Conservation (phyloP, 2,329 filamentous ascomycete species). For the Pseudonectria foliicola region DNA sequence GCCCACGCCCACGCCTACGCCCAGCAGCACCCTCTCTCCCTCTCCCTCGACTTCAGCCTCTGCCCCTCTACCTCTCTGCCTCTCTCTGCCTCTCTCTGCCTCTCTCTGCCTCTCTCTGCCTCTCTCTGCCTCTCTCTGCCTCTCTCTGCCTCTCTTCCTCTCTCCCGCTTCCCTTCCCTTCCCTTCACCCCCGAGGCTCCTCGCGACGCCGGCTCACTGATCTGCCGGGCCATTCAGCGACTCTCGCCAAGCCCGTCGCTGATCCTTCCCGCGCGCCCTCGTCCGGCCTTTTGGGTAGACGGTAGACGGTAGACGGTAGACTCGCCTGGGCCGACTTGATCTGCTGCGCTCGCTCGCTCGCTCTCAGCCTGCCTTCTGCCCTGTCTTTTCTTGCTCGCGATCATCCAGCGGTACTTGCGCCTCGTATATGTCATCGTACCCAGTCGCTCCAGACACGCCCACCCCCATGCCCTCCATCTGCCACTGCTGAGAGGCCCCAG, state of each 20-base stretch:
- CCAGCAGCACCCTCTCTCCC: slow-evolving; percentile 7
- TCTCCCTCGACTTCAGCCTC: slow-evolving; percentile 9
- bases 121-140: no score
- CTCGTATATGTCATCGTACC: slow-evolving; percentile 23
- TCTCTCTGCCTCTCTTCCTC: no score
- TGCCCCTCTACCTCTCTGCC: slow-evolving; percentile 9
- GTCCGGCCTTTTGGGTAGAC: background rate
- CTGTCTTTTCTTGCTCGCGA: slow-evolving; percentile 15
- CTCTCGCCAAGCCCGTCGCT: slow-evolving; percentile 16
- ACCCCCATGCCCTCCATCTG: slow-evolving; percentile 24
- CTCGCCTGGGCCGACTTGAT: no score
- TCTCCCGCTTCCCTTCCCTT: no score
- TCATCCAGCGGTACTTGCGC: slow-evolving; percentile 15
- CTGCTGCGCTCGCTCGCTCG: no score
- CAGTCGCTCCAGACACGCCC: slow-evolving; percentile 24
- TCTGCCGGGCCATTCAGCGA: slow-evolving; percentile 3
- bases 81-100: slow-evolving; percentile 9
- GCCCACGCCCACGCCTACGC: slow-evolving; percentile 5
- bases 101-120: slow-evolving; percentile 6
- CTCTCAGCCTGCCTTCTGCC: slow-evolving; percentile 5
- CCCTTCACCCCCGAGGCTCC: background rate
- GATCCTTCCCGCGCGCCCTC: slow-evolving; percentile 13
- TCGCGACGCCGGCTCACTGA: background rate
- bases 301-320: no score
- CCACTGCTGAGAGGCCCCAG: slow-evolving; percentile 23